Percentiles rank a stretch among this genome's conserved stretches.
Evolutionary conservation across 106 monocot genomes (phyloP).

Genomic region (Acanthochlamys bracteata): DNA sequence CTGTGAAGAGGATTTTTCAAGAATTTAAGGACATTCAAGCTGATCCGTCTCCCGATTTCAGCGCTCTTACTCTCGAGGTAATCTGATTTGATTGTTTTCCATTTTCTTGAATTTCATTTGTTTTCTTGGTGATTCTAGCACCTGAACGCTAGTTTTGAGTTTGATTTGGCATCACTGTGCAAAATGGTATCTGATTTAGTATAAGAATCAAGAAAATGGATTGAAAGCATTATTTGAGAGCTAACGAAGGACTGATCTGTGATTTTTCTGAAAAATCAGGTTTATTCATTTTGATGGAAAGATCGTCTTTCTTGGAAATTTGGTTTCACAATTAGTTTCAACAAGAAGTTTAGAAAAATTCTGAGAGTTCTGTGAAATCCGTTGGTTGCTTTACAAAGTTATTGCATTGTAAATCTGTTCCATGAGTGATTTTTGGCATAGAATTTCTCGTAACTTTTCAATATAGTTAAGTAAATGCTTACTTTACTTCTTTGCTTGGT

Average conservation of each 20-base stretch:
- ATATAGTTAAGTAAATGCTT: neutral
- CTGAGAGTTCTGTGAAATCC: too few species aligned
- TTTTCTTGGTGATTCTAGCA: neutral
- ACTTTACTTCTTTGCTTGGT: neutral
- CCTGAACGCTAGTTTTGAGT: neutral
- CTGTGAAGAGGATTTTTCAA: conserved; percentile 98
- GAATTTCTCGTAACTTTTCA: too few species aligned
- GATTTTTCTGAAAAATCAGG: too few species aligned
- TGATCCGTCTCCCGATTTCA: conserved; percentile 91
- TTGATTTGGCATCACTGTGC: neutral
- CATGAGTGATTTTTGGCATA: too few species aligned
- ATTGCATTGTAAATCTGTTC: too few species aligned
- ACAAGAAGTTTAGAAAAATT: too few species aligned
- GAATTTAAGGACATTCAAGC: conserved; percentile 98
- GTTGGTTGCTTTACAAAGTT: too few species aligned
- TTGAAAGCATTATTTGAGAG: neutral
- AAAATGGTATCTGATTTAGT: neutral
- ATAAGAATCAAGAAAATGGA: too few species aligned
- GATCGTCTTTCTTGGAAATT: too few species aligned
- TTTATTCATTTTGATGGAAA: too few species aligned
- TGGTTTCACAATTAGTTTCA: too few species aligned
- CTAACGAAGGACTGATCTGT: too few species aligned
- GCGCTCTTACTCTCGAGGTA: conserved; percentile 92
- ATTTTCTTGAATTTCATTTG: neutral
- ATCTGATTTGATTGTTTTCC: neutral